phyloP scores from a whole-genome alignment of 352 stramenopile genomes.

The Globisporangium viniferum region DNA sequence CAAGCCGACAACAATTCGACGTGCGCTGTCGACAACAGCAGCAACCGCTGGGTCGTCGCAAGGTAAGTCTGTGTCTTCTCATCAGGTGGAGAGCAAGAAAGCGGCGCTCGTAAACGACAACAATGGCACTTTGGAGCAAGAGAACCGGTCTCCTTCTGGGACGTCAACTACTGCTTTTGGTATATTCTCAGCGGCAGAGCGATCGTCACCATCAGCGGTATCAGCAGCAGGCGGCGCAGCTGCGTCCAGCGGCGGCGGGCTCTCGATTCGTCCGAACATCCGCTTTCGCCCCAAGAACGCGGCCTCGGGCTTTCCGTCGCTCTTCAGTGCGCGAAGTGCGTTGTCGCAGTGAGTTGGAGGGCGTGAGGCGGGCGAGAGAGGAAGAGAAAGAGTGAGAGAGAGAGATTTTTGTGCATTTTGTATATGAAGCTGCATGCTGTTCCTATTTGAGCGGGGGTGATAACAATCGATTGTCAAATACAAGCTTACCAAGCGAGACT shows the following conservation, averaged over 20 bases:
- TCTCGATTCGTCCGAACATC: constrained; percentile 68
- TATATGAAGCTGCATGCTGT: neutral
- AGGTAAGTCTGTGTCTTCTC: constrained; percentile 36
- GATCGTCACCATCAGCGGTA: constrained; percentile 6
- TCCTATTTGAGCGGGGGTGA: neutral
- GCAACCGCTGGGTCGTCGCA: constrained; percentile 13
- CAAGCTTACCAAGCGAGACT: neutral
- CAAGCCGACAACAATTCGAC: neutral
- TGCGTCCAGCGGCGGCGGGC: constrained; percentile 9
- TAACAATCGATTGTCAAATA: neutral
- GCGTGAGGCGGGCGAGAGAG: neutral
- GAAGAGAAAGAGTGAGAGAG: neutral
- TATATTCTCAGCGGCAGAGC: constrained; percentile 8
- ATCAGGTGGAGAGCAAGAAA: neutral
- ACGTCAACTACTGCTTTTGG: neutral
- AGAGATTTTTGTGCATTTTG: neutral
- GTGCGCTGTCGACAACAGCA: neutral
- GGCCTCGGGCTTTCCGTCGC: constrained; percentile 36
- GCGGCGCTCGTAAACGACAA: no score
- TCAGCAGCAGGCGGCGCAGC: neutral
- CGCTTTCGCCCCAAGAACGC: constrained; percentile 58
- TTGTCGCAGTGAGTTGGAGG: neutral
- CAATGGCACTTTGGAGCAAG: constrained; percentile 6
- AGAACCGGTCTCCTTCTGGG: constrained; percentile 6
- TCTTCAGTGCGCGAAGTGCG: constrained; percentile 26